Evolutionary conservation across 2,329 filamentous ascomycete genomes (phyloP), one percentile per base, ranked within the genome.

Genomic region (Fusarium euwallaceae): DNA sequence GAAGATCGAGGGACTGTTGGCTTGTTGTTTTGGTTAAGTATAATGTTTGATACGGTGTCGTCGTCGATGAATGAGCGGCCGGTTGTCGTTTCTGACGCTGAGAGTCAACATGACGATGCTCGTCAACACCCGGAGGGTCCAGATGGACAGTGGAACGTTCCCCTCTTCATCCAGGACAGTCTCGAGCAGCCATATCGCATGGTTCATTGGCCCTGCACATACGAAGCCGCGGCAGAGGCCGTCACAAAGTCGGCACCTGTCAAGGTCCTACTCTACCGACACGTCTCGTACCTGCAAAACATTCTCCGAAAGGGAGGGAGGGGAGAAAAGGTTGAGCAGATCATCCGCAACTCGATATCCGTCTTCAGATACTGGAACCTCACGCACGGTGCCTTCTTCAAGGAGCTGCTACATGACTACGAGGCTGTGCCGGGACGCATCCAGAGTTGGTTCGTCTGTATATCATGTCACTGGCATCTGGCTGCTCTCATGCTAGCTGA

Each of bases 1-100:
- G 64, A 76, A 43, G 81, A 84, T 6, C 78, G 79, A 8, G 78
- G 84, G 12, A 90, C 89, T 0, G 82, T 91, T 29, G 84, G 87
- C 14, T 80, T 91, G 12, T 76, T 91, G 3, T 90, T 88, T 75
- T 91, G 89, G 89, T 81, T 91, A 17, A 87, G 86, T 0, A 82
- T 90, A 55, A 91, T 91, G 88, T 88, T 89, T 58, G 89, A 91
- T 74, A 90, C 88, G 0, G 79, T 90, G 10, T 89, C 87, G 0
- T 85, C 89, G 0, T 87, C 88, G 1, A 88, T 91, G 83, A 84
- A 87, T 37, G 72, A 80, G 67, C 71, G 79, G 27, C 77, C 79
- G 0, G 77, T 84, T 5, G 82, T 82, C 0, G 79, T 85, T 3
- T 76, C 80, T 1, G 83, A 84, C 53, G 82, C 84, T n/a, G 82